Base-by-base conservation (phyloP, 2,329 filamentous ascomycete species). In the Xylaria sp. region DNA sequence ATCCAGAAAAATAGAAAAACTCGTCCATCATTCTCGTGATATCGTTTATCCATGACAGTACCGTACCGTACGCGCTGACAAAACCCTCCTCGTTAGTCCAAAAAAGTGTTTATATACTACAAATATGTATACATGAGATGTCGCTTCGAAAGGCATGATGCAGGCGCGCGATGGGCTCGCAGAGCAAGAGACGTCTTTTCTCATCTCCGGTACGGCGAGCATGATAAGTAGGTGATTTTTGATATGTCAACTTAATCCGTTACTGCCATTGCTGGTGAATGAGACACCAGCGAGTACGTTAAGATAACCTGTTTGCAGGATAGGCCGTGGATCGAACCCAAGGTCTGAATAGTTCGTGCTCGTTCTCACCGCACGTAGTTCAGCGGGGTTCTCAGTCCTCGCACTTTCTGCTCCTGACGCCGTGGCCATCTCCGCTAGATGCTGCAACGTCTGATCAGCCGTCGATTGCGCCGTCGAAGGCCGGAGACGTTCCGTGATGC, bases 351-450 rank as follows among this genome's bases (percentile, higher is more conserved):
- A 78, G 69, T 78, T 74, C 47, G 75, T 70, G 63, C 69, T 75
- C 31, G 70, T 72, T 56, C 62, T 70, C 47, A 70, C 70, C 33
- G 57, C 64, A 43, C 19, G 55, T 55, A 62, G 46, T 51, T 67
- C 66, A 23, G 60, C 52, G 38, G 68, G 52, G 19, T 69, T 71
- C n/a, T 73, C 74, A 3, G 61, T 38, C 57, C 68, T 73, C 12
- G 62, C 47, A 12, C 67, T 51, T 38, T 71, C 69, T n/a, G 53
- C 64, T 60, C 73, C 73, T 14, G 74, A 78, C 6, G 80, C 80
- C 4, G 82, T 83, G 6, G 83, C 83, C 50, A 84, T 69, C 67
- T 89, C 85, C 7, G 86, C 87, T 8, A 89, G 77, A 63, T 84
- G 86, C 73, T 89, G 86, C 52, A 90, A 76, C 35, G 84, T 82